Evolutionary conservation across 2,329 filamentous ascomycete genomes (phyloP), one percentile per base, ranked within the genome.

Genomic region (Fusarium gaditjirri): DNA sequence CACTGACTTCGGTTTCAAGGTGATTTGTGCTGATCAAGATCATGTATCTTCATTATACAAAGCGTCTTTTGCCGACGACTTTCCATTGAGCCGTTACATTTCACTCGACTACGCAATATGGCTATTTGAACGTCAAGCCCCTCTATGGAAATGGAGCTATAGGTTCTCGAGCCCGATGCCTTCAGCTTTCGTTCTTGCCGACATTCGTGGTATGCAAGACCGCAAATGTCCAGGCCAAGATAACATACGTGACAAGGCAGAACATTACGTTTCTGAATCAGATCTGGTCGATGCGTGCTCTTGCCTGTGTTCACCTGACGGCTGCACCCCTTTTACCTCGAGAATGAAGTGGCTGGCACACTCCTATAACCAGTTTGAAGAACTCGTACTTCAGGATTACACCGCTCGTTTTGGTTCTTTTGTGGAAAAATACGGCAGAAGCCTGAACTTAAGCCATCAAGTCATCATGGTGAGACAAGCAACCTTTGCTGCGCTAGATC

Each of bases 301-400:
- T 9, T 49, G 44, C 13, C 3, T 31, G 0, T 49, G 44, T 12
- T 49, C 44, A 13, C 14, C 44, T 3, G 3, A 13, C 2, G 27
- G 27, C 3, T 49, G 44, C 2, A 31, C 14, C 10, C 27, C 44
- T 0, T 49, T 49, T 2, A 7, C 21, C 10, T 31, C 2, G 2
- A 49, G 27, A 9, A 49, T 49, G 3, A 49, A 31, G 21, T 49
- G 44, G 44, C 27, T 49, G 0, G 44, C 44, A 19, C 14, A 49
- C 0, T 3, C 7, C 10, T 0, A 4, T 10, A 0, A n/a, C 3
- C 4, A n/a, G 6, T 3, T 0, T 12, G 9, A 29, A 29, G 44
- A n/a, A 6, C 19, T n/a, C 13, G 1, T 6, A n/a, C 0, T 1
- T 9, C 44, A 6, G 2, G 44, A 47, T 12, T 17, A 12, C 0